Percentiles rank a stretch among this genome's conserved stretches.
Evolutionary conservation across 495 filamentous ascomycete genomes (phyloP).

Genomic region (Delitschia confertaspora): DNA sequence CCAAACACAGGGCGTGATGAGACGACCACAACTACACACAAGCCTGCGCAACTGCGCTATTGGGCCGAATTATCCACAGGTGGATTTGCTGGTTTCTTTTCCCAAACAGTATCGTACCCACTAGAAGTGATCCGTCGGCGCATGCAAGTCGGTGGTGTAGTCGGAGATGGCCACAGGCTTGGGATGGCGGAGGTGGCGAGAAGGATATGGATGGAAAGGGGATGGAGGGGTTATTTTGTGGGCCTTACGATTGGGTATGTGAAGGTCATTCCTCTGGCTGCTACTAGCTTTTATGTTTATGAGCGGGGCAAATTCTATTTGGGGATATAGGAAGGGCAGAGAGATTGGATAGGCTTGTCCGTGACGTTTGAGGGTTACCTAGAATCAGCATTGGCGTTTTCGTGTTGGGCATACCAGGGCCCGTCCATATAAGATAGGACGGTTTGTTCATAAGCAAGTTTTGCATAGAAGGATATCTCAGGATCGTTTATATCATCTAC

Average conservation of each 20-base stretch:
- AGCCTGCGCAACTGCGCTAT: conserved; percentile 53
- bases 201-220: conserved; percentile 64
- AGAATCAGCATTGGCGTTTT: too few relatives aligned
- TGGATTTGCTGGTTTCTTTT: conserved; percentile 74
- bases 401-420: too few relatives aligned
- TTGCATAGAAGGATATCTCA: too few relatives aligned
- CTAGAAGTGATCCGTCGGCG: conserved; percentile 83
- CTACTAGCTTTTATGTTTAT: conserved; percentile 71
- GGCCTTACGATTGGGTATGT: conserved; percentile 90
- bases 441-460: too few relatives aligned
- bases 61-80: conserved; percentile 84
- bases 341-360: too few relatives aligned
- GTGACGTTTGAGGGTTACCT: too few relatives aligned
- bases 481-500: too few relatives aligned
- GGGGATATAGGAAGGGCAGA: conserved; percentile 52
- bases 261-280: conserved; percentile 87
- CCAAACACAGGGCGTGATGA: conserved; percentile 37
- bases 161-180: conserved; percentile 75
- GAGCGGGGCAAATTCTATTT: conserved; percentile 69
- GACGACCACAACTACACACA: conserved; percentile 41
- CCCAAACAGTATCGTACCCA: conserved; percentile 87
- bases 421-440: too few relatives aligned
- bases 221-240: conserved; percentile 79
- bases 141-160: conserved; percentile 93
- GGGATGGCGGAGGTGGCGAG: conserved; percentile 68